phyloP scores from a whole-genome alignment of 768 basidiomycete species.

The Amanita molliuscula region DNA sequence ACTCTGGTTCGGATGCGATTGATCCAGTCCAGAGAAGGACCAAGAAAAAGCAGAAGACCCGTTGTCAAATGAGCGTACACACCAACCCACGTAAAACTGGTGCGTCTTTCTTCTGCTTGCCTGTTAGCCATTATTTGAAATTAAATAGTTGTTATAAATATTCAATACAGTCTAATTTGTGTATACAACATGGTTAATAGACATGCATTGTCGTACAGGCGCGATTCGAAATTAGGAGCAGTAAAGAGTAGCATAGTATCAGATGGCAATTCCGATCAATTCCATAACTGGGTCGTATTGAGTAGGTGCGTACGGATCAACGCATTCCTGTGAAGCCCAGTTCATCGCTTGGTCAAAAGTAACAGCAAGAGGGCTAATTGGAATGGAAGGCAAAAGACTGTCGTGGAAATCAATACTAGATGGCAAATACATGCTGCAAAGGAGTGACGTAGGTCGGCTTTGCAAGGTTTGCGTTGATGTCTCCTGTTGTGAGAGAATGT shows the following conservation, averaged over 20 bases:
- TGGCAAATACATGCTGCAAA: neutral
- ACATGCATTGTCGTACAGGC: neutral
- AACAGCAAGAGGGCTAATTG: neutral
- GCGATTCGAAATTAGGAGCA: neutral
- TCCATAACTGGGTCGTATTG: neutral
- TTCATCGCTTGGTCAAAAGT: neutral
- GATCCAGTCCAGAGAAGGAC: neutral
- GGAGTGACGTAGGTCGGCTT: neutral
- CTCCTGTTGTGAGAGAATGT: neutral
- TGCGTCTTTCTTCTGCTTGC: neutral
- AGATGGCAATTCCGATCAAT: constrained; percentile 1
- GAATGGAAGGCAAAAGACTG: neutral
- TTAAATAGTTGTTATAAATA: neutral
- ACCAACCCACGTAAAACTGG: neutral
- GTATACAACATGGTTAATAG: neutral
- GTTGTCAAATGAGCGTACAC: too few relatives aligned
- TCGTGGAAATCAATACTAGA: neutral
- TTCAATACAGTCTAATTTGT: neutral
- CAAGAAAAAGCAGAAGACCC: too few relatives aligned
- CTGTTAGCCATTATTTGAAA: too few relatives aligned
- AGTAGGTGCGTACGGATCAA: neutral
- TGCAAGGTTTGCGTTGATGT: neutral
- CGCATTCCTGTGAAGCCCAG: neutral
- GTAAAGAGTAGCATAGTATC: neutral
- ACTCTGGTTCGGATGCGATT: neutral